Conservation (phyloP, 768 basidiomycete genomes). For the Termitomyces bulborhizus region DNA sequence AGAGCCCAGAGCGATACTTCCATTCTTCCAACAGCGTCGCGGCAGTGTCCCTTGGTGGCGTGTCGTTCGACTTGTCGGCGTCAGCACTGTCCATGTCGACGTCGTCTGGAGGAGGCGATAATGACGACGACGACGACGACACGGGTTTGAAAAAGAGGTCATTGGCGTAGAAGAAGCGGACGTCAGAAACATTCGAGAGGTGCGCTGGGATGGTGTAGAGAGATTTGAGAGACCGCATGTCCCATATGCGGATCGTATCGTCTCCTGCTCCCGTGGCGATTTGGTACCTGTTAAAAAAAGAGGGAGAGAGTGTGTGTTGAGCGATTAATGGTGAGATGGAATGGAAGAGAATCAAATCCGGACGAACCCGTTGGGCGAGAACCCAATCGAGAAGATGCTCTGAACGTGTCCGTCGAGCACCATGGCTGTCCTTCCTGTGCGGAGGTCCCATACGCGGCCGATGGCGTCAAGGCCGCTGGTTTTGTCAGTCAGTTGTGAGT, state of each 20-base stretch:
- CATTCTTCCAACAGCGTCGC: slow-evolving; percentile 54
- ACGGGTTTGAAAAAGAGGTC: slow-evolving; percentile 41
- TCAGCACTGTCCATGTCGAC: slow-evolving; percentile 46
- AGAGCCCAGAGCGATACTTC: slow-evolving; percentile 82
- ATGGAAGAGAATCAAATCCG: slow-evolving; percentile 23
- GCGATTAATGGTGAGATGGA: background rate
- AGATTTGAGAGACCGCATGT: slow-evolving; percentile 89
- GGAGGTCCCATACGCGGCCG: slow-evolving; percentile 94
- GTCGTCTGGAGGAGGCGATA: slow-evolving; percentile 27
- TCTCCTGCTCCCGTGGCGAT: slow-evolving; percentile 96
- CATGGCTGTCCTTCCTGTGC: slow-evolving; percentile 95
- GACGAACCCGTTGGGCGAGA: slow-evolving; percentile 95
- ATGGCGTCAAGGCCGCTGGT: slow-evolving; percentile 91
- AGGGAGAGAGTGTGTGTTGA: background rate
- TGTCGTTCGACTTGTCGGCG: slow-evolving; percentile 31
- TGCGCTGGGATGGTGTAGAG: slow-evolving; percentile 96
- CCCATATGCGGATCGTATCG: slow-evolving; percentile 98
- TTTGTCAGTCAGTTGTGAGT: background rate
- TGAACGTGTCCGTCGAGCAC: slow-evolving; percentile 96
- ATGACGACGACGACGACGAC: background rate
- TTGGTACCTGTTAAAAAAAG: slow-evolving; percentile 64
- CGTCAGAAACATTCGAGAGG: slow-evolving; percentile 89
- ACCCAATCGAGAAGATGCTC: slow-evolving; percentile 84
- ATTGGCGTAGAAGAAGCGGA: slow-evolving; percentile 85
- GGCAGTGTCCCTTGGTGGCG: slow-evolving; percentile 25